A percentile compares a stretch with the other conserved stretches of the same genome.
Evolutionary conservation across 331 rosid species (phyloP).

Genomic region (Saraca asoca): DNA sequence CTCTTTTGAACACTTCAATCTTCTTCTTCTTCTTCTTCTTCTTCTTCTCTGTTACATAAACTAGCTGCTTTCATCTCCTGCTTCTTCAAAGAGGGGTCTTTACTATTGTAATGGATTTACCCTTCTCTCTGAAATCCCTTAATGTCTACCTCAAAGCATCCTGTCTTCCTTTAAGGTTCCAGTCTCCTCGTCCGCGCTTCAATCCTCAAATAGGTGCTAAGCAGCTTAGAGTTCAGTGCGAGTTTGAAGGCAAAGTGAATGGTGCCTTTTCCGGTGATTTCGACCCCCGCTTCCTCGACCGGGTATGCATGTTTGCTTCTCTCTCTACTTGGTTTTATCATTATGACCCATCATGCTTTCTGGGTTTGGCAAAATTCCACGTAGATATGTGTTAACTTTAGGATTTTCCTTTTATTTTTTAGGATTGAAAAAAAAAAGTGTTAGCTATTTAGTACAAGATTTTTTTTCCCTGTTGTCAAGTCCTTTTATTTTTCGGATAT

Average conservation of each 20-base stretch:
- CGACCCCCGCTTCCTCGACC: slow-evolving; percentile 76
- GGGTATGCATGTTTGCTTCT: slow-evolving; percentile 44
- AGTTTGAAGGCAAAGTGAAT: slow-evolving; percentile 67
- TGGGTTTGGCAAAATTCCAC: slow-evolving; percentile 12
- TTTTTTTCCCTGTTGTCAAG: neutral
- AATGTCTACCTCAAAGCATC: slow-evolving; percentile 27
- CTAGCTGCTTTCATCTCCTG: neutral
- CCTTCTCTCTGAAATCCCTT: slow-evolving; percentile 39
- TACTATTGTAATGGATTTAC: slow-evolving; percentile 42
- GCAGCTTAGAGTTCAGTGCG: slow-evolving; percentile 54
- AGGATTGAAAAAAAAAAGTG: neutral
- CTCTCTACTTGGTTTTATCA: no score
- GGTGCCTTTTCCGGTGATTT: slow-evolving; percentile 75
- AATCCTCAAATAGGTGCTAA: slow-evolving; percentile 32
- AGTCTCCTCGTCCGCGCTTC: slow-evolving; percentile 33
- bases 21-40: neutral
- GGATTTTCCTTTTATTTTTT: neutral
- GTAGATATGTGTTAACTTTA: neutral
- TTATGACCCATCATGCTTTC: neutral
- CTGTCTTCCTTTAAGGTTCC: slow-evolving; percentile 32
- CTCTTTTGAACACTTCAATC: no score
- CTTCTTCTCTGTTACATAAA: neutral
- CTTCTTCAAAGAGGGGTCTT: neutral
- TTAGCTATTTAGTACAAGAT: neutral
- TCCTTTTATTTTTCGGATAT: no score